These are phyloP conservation scores for Cucurbita pepo DNA, from an alignment of 306 rosid species.

Conservation along the genomic window DNA sequence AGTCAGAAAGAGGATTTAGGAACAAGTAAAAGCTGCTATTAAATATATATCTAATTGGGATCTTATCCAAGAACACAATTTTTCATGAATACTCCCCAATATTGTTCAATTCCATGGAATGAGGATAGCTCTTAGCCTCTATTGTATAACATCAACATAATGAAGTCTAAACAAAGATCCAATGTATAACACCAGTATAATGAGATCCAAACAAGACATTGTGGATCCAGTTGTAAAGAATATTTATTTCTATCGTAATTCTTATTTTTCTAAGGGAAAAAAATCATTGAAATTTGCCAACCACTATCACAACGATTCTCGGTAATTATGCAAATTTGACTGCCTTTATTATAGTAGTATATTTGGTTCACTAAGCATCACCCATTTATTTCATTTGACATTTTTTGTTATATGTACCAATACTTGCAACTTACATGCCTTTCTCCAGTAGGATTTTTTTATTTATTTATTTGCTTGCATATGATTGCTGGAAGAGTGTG, in stretches of 20 bases:
- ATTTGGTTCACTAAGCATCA: not conserved
- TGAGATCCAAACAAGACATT: not conserved
- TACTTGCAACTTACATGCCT: not conserved
- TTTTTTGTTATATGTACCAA: not conserved
- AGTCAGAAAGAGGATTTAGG: too few species aligned
- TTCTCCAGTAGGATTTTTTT: not conserved
- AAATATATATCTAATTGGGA: not conserved
- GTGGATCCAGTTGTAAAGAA: not conserved
- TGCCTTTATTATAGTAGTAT: too few species aligned
- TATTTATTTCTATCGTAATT: not conserved
- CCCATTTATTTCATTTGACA: not conserved
- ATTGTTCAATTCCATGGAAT: not conserved
- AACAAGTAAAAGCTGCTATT: too few species aligned
- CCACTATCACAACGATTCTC: not conserved
- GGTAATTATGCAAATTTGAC: not conserved
- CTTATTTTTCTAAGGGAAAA: not conserved
- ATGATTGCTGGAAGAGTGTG: not conserved
- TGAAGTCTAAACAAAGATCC: not conserved
- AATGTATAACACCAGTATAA: not conserved
- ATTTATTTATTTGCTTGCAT: not conserved
- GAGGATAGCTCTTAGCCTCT: not conserved
- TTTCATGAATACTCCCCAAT: not conserved
- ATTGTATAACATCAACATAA: not conserved
- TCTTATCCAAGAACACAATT: not conserved
- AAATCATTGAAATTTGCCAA: not conserved